Percentiles rank a stretch among this genome's conserved stretches.
These are phyloP conservation scores for Salvia sclarea DNA, from an alignment of 305 asterid genomes.

Conservation along the genomic window DNA sequence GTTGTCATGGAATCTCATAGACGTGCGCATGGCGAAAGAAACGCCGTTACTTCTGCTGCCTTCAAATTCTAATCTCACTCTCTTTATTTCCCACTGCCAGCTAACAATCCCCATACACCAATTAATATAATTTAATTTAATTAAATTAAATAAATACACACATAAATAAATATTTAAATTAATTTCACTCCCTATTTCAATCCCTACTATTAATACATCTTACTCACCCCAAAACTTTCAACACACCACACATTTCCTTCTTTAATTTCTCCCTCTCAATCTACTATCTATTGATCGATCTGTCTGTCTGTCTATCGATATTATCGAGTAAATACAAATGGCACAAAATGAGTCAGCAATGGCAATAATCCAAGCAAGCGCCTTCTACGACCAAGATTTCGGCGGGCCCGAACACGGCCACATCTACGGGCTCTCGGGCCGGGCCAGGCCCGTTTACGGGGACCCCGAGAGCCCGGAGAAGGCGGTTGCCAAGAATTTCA, in stretches of 20 bases:
- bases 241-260: slow-evolving; percentile 26
- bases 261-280: neutral
- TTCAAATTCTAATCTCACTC: slow-evolving; percentile 11
- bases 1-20: slow-evolving; percentile 49
- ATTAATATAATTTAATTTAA: too few species aligned
- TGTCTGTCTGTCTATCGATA: neutral
- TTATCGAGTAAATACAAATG: slow-evolving; percentile 33
- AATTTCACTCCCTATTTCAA: neutral
- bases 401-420: slow-evolving; percentile 35
- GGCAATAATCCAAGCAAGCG: slow-evolving; percentile 60
- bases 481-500: slow-evolving; percentile 47
- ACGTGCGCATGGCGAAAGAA: slow-evolving; percentile 79
- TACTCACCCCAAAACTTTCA: slow-evolving; percentile 19
- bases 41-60: slow-evolving; percentile 77
- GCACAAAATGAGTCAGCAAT: slow-evolving; percentile 53
- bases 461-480: slow-evolving; percentile 54
- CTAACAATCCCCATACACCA: slow-evolving; percentile 65
- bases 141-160: too few species aligned
- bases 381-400: slow-evolving; percentile 55
- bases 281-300: too few species aligned
- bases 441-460: neutral
- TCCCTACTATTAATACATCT: slow-evolving; percentile 30
- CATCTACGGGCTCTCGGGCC: slow-evolving; percentile 26
- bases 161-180: neutral
- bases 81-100: slow-evolving; percentile 47